phyloP scores from a whole-genome alignment of 768 basidiomycete genomes.

The Amyloporia xantha region DNA sequence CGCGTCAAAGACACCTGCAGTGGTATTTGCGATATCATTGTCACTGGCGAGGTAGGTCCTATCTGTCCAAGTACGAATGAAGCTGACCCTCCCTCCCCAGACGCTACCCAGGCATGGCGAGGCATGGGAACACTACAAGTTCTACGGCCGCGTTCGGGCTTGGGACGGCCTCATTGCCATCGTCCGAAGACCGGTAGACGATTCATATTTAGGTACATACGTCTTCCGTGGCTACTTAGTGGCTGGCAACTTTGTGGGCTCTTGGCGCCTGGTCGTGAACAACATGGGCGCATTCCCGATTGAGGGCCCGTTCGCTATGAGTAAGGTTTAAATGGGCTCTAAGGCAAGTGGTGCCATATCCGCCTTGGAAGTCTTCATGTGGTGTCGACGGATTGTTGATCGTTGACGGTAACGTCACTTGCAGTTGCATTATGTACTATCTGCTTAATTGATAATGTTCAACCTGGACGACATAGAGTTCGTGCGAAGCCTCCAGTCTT shows the following conservation, averaged over 20 bases:
- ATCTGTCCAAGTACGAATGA: background rate
- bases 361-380: too few species aligned
- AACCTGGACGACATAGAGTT: too few species aligned
- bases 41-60: conserved; percentile 48
- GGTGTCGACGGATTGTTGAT: too few species aligned
- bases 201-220: conserved; percentile 10
- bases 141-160: conserved; percentile 30
- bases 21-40: conserved; percentile 52
- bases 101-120: conserved; percentile 35
- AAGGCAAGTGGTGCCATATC: too few species aligned
- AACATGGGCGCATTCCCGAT: conserved; percentile 43
- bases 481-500: too few species aligned
- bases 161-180: conserved; percentile 34
- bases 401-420: too few species aligned
- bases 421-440: too few species aligned
- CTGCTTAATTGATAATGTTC: too few species aligned
- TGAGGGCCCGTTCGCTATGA: conserved; percentile 63
- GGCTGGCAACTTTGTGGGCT: conserved; percentile 63
- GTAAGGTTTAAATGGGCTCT: conserved; percentile 37
- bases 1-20: conserved; percentile 30
- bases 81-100: conserved; percentile 21
- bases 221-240: conserved; percentile 70
- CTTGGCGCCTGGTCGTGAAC: conserved; percentile 51
- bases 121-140: conserved; percentile 27
- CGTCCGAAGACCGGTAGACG: conserved; percentile 18